phyloP scores from a whole-genome alignment of 2,329 filamentous ascomycete genomes.

The Lasiodiplodia theobromae region DNA sequence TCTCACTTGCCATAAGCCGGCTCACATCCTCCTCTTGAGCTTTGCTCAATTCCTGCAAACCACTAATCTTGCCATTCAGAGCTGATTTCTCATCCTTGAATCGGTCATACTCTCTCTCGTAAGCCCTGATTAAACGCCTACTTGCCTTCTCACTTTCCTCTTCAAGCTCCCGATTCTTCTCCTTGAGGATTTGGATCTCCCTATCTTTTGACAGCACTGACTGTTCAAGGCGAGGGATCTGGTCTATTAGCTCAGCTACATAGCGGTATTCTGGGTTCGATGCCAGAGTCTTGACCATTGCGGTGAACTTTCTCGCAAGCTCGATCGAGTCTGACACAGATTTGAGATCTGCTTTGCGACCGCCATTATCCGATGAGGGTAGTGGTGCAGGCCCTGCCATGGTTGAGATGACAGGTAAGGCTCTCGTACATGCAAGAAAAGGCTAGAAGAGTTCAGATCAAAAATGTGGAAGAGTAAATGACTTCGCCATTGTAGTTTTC shows the following conservation, averaged over 20 bases:
- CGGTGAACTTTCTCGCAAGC: not conserved
- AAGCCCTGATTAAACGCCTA: not conserved
- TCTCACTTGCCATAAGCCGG: not conserved
- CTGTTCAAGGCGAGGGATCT: slow-evolving; percentile 1
- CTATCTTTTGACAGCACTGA: not conserved
- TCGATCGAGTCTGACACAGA: not conserved
- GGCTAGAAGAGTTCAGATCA: not conserved
- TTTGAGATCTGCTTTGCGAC: not conserved
- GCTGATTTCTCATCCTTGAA: not conserved
- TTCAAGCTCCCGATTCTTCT: not conserved
- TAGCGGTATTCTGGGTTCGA: slow-evolving; percentile 4
- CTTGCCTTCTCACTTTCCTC: not conserved
- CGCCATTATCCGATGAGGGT: not conserved
- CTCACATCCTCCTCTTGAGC: not conserved
- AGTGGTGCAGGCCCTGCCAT: not conserved
- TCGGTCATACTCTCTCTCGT: slow-evolving; percentile 9
- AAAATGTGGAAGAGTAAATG: not conserved
- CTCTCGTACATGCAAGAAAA: not conserved
- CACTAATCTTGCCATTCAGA: not conserved
- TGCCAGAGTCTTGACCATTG: not conserved
- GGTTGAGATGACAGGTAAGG: not conserved
- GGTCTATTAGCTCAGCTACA: not conserved
- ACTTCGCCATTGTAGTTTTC: not conserved
- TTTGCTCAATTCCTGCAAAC: not conserved
- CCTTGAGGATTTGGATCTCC: not conserved